Evolutionary conservation across 176 grass and related monocot genomes (phyloP), one percentile per base, ranked within the genome.

Genomic region (Alloteropsis semialata): DNA sequence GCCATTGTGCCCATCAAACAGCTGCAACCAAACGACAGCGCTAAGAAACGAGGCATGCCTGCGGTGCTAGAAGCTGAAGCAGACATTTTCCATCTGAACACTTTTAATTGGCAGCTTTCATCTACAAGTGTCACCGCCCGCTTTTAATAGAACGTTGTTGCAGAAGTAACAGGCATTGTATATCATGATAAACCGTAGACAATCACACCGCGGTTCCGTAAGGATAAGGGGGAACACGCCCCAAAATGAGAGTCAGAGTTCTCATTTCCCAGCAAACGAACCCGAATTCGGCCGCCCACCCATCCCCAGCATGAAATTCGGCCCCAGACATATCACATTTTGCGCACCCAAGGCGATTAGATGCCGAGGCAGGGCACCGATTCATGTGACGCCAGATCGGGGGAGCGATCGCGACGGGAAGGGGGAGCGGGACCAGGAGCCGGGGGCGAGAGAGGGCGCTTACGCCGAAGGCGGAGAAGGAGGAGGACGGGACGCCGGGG

Each of bases 1-100:
- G 37, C 96, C 96, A 72, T 93, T 95, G 75, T 99, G 96, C 33
- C 96, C 96, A 83, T 99, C 96, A 85, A 99, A 96, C 56, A 99
- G 85, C 96, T 99, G 85, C 77, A 93, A 84, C 53, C 43, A 71
- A 80, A 67, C 7, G 55, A 59, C 22, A 43, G 1, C 6, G 1
- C 13, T 60, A 24, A 78, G 72, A 77, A 61, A 33, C 42, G 11
- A 13, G 9, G 5, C 19, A 67, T 11, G 38, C 9, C 17, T 74
- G 33, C 38, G 50, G 62, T n/a, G n/a, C 10, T 74, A 27, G 6
- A n/a, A 34, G 75, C 27, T 78, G 6, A 85, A 65, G 69, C 25
- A 66, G 5, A 2, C n/a, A 77, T 55, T 45, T 13, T 63, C 39
- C 21, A 71, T 56, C 56, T 28, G 24, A n/a, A 68, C 60, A 19